Base-by-base conservation (phyloP, 2,329 filamentous ascomycete genomes). In the Diaporthe amygdali region DNA sequence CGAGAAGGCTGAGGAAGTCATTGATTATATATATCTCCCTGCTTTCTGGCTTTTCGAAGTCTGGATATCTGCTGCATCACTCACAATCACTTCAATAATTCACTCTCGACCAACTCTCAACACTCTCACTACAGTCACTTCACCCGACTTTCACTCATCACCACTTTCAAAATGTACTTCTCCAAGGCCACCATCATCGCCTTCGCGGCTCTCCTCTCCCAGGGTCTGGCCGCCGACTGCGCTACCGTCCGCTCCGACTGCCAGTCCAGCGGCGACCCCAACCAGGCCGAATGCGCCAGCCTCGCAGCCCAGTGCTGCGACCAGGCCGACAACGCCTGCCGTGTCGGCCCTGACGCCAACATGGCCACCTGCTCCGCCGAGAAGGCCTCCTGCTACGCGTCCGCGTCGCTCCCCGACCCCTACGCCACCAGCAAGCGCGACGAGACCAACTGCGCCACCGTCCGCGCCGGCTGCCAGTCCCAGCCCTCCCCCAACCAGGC, bases 151-250 rank as follows among this genome's bases (percentile, higher is more conserved):
- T 55, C 52, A n/a, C 27, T 15, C 54, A 59, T 17, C 30, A 37
- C 49, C 64, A 68, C 46, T 9, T 49, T 68, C 64, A 68, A 68
- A 51, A 68, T 68, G 66, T 68, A 68, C 54, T 68, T 68, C 66
- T 59, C 66, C 66, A 68, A 68, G 66, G 52, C 66, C 66, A 68
- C 66, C 66, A 68, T 68, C 52, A 34, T 68, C n/a, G 66, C 66
- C 46, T 41, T 47, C 41, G 55, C 66, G 52, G 52, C 41, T 39
- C 8, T 68, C 66, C 32, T 68, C 44, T 46, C 52, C 52, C 66
- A 68, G 66, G 66, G 66, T 37, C 15, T 68, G 34, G 66, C 41
- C 7, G 17, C 52, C 41, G 66, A 68, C 52, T 68, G 66, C 44
- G 12, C 41, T 9, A 27, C 9, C 41, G 55, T 61, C 63, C 64